phyloP scores from a whole-genome alignment of 78 protist species.

The Dictyostelium purpureum region DNA sequence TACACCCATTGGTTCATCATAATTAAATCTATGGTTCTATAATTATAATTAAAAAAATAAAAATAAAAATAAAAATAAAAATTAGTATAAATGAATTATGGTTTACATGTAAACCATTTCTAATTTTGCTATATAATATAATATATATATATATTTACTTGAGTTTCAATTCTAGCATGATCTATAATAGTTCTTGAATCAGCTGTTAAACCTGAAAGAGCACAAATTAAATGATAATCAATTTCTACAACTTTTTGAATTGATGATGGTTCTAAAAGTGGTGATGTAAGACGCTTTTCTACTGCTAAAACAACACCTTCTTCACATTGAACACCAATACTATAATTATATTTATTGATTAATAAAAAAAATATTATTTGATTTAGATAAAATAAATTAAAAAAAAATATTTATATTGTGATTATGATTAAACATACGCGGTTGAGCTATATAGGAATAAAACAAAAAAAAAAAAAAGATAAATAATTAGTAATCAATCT shows the following conservation, averaged over 20 bases:
- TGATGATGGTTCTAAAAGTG: conserved; percentile 94
- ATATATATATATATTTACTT: conserved; percentile 64
- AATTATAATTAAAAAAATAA: background rate
- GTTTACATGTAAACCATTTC: background rate
- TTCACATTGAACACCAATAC: conserved; percentile 97
- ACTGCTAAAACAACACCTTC: conserved; percentile 99
- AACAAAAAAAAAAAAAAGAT: background rate
- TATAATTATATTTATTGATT: conserved; percentile 81
- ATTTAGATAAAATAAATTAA: background rate
- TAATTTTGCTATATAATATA: background rate
- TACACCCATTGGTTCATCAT: conserved; percentile 97
- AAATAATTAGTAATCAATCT: background rate
- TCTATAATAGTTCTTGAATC: conserved; percentile 99
- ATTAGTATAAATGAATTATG: too few species aligned
- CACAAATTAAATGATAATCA: conserved; percentile 84
- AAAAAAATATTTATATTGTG: too few species aligned
- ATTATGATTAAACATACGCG: too few species aligned
- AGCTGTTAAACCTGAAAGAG: conserved; percentile 98
- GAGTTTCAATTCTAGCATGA: conserved; percentile 97
- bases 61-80: background rate
- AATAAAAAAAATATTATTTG: conserved; percentile 78
- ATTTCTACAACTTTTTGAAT: conserved; percentile 91
- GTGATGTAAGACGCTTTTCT: conserved; percentile 97
- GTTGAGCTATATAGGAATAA: background rate
- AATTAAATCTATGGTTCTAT: conserved; percentile 98